Conservation (phyloP, 2,329 filamentous ascomycete genomes). For the Trichoderma guizhouense region DNA sequence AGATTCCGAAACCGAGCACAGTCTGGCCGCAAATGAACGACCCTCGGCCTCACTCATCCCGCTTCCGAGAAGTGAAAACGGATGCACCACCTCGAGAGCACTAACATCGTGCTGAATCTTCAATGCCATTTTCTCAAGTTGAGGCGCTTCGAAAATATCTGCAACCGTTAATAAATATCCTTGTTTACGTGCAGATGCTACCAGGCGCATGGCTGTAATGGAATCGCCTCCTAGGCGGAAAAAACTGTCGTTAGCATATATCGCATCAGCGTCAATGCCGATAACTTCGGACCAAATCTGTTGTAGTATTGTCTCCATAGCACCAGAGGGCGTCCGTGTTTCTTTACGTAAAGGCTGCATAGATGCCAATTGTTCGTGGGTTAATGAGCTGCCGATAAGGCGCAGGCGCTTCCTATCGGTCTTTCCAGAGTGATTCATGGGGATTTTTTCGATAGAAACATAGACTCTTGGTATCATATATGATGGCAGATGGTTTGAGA, state of each 20-base stretch:
- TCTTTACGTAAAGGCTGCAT: constrained; percentile 16
- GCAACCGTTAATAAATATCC: constrained; percentile 16
- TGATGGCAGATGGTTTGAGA: background rate
- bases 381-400: constrained; percentile 9
- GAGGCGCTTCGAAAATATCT: background rate
- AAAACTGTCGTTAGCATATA: constrained; percentile 35
- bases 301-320: constrained; percentile 22
- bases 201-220: constrained; percentile 38
- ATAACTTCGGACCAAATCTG: constrained; percentile 40
- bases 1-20: background rate
- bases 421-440: constrained; percentile 12
- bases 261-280: constrained; percentile 31
- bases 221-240: constrained; percentile 41
- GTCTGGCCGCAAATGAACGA: background rate
- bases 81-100: background rate
- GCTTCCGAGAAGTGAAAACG: background rate
- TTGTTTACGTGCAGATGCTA: constrained; percentile 32
- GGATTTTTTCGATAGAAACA: background rate
- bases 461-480: constrained; percentile 14
- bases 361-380: constrained; percentile 1
- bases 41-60: background rate
- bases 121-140: background rate
- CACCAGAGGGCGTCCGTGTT: constrained; percentile 13
- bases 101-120: background rate
- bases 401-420: constrained; percentile 16